Base-by-base conservation (phyloP, 2,329 filamentous ascomycete genomes). In the Aspergillus aculeatinus region DNA sequence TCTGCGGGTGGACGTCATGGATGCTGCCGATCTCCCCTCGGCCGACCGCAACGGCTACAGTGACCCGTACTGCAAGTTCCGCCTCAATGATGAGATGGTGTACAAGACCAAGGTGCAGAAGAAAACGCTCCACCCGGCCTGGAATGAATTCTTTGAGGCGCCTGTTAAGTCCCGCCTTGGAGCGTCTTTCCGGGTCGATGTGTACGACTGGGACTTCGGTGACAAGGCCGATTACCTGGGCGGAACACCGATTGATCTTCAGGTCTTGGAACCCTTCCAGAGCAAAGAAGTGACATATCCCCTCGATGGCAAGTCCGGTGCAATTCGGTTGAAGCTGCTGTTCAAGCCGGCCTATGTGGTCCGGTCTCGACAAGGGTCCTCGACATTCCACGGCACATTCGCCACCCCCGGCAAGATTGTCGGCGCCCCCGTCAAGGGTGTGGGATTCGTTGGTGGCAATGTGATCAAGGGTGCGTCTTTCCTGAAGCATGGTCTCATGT, bases 181-280 rank as follows among this genome's bases (percentile, higher is more conserved):
- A 0, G 90, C 93, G 42, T 86, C 95, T 27, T 95, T 99, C 77
- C 83, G 83, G 33, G 87, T 92, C 70, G 90, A 91, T 58, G 88
- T 98, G 2, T 96, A 89, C 74, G 95, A 99, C 73, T 99, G 94
- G 86, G 95, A 99, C 75, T 96, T 98, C 80, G 94, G 91, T 51
- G 92, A 96, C 75, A 94, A 93, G 77, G 92, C 93, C 1, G 95
- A 99, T 76, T 90, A 89, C 73, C 80, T 99, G n/a, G 95, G 95
- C 49, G 84, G 83, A 60, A 83, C 91, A 0, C 79, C 81, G 4
- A 91, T 99, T 71, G 87, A 91, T 67, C 83, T 99, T 16, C 86
- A 89, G 53, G 77, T 87, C 33, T 82, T 99, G 7, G 92, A 96
- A 68, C 95, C 95, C 0, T 97, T 98, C 82, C 85, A 85, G 72